phyloP scores from a whole-genome alignment of 1,284 basidiomycete species.

The Ceratobasidium theobromae region DNA sequence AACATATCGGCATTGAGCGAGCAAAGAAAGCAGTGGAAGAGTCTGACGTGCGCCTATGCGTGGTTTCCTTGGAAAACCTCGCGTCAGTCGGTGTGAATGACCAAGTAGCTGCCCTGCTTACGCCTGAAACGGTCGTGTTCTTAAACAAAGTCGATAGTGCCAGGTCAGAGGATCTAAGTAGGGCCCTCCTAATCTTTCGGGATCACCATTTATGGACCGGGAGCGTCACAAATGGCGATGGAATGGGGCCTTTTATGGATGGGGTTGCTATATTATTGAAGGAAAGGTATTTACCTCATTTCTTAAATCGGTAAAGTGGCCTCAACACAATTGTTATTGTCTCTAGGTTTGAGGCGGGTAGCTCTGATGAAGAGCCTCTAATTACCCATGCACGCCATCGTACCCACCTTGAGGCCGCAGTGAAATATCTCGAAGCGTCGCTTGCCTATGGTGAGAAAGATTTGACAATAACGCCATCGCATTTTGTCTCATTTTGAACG shows the following conservation, averaged over 20 bases:
- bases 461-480: not conserved
- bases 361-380: conserved; percentile 52
- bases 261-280: conserved; percentile 58
- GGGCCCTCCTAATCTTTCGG: not conserved
- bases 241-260: conserved; percentile 58
- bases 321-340: not conserved
- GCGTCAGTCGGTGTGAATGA: not conserved
- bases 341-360: conserved; percentile 31
- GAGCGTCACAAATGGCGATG: conserved; percentile 62
- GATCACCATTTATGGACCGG: conserved; percentile 51
- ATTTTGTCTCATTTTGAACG: not conserved
- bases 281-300: conserved; percentile 50
- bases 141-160: conserved; percentile 73
- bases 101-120: conserved; percentile 52
- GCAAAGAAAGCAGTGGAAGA: conserved; percentile 60
- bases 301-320: not conserved
- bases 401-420: conserved; percentile 67
- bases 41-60: conserved; percentile 74
- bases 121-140: conserved; percentile 59
- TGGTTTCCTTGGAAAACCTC: conserved; percentile 66
- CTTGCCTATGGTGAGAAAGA: conserved; percentile 51
- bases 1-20: conserved; percentile 77
- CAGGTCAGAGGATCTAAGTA: conserved; percentile 6
- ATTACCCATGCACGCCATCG: conserved; percentile 81
- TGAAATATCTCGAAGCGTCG: conserved; percentile 67